phyloP scores from a whole-genome alignment of 768 basidiomycete genomes.

The Rhodotorula graminis region DNA sequence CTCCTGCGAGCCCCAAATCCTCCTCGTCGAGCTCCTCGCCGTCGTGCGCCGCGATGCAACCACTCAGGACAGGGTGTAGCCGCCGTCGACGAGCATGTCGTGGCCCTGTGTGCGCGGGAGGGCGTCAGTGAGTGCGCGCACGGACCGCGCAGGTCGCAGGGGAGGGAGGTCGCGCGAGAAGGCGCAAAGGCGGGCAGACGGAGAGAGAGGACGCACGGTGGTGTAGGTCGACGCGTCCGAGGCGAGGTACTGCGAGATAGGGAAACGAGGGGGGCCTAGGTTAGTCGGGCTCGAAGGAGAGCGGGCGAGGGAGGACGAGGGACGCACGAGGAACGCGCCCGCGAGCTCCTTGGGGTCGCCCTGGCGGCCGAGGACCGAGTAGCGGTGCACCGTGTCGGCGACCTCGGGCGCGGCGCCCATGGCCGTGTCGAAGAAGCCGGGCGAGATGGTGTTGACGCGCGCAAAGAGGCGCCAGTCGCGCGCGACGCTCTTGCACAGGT shows the following conservation, averaged over 20 bases:
- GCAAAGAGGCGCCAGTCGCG: conserved; percentile 45
- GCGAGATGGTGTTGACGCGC: conserved; percentile 37
- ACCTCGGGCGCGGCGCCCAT: conserved; percentile 35
- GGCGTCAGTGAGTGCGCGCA: too few species aligned
- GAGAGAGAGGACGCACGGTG: background rate
- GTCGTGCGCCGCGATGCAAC: too few species aligned
- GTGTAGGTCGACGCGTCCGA: background rate
- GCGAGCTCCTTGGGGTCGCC: conserved; percentile 31
- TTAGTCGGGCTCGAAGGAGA: background rate
- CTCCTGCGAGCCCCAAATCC: too few species aligned
- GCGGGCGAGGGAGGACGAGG: background rate
- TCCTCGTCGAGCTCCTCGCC: too few species aligned
- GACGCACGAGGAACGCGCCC: conserved; percentile 43
- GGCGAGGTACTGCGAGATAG: background rate
- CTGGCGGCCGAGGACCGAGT: conserved; percentile 37
- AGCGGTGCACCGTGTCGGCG: conserved; percentile 15
- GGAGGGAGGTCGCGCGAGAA: too few species aligned
- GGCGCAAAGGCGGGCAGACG: too few species aligned
- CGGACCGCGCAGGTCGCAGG: too few species aligned
- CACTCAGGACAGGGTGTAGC: conserved; percentile 28
- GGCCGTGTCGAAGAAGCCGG: conserved; percentile 31
- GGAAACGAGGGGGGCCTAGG: background rate
- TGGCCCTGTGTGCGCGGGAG: background rate
- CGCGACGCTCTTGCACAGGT: conserved; percentile 46
- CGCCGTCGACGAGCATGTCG: conserved; percentile 1